Evolutionary conservation across 1,284 basidiomycete genomes (phyloP), one percentile per base, ranked within the genome.

Genomic region (Sporisorium exsertum): DNA sequence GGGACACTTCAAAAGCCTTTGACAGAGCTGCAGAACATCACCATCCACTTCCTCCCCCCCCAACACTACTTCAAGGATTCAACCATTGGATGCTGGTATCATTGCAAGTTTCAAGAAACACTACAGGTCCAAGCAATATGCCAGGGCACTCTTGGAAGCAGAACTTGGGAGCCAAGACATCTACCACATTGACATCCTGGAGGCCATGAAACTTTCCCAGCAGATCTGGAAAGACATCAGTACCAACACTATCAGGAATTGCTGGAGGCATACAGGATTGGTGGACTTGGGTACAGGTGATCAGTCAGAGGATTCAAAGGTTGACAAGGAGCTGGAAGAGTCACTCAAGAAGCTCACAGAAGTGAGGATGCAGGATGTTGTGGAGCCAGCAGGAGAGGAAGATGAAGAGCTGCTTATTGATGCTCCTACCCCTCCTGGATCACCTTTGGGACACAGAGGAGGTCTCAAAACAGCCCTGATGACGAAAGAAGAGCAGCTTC

Each of bases 1-100:
- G 51, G 51, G 22, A 22, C 33, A 32, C 16, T 13, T 33, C n/a
- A 35, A 37, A 35, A 52, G n/a, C 51, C 51, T 12, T 33, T 52
- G 29, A 37, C 51, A 35, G n/a, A 37, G 51, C 51, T 52, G 51
- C 51, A 52, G 13, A 52, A 52, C 45, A 46, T 46, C 45, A 46
- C 20, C 22, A 46, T 46, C 45, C 45, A 46, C 13, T 46, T 46
- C 22, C 45, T 46, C n/a, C 22, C 45, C 20, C 16, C 45, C 45
- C 20, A 46, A 46, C 45, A 46, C 45, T 22, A 46, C 45, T 12
- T 46, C 45, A 24, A 46, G 24, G 9, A 46, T 46, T 12, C 20
- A 46, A 46, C 45, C 45, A 24, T 18, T 46, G 9, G 45, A 46
- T 46, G 45, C 45, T 46, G 45, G 45, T 2, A 46, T 46, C 20